A percentile compares a stretch with the other conserved stretches of the same genome.
Conservation (phyloP, 2,329 filamentous ascomycete species). For the Stemphylium beticola region DNA sequence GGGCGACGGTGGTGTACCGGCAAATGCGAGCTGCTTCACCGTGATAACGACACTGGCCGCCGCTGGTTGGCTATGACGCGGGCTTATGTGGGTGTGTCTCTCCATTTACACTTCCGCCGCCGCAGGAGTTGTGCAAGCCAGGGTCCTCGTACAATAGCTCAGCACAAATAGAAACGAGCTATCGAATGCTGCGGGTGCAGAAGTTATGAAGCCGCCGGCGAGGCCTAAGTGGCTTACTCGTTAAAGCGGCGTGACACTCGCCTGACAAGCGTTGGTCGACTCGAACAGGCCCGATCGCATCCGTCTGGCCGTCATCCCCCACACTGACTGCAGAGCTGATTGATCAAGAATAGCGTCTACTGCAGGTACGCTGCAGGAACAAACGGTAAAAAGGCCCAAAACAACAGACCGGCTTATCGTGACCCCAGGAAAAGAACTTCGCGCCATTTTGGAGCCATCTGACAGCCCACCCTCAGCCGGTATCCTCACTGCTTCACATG, state of each 20-base stretch:
- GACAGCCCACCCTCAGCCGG: too few species aligned
- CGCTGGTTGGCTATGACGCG: constrained; percentile 5
- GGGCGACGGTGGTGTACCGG: constrained; percentile 10
- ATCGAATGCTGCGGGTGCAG: constrained; percentile 39
- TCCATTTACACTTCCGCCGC: constrained; percentile 15
- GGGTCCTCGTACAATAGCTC: constrained; percentile 37
- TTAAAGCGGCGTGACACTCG: constrained; percentile 22
- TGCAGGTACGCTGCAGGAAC: constrained; percentile 48
- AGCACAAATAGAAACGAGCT: constrained; percentile 45
- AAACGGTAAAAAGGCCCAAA: constrained; percentile 24
- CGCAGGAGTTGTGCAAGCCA: constrained; percentile 36
- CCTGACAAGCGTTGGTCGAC: constrained; percentile 38
- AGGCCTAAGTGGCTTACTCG: constrained; percentile 24
- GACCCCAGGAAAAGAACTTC: constrained; percentile 22
- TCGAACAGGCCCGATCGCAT: constrained; percentile 34
- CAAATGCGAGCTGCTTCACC: constrained; percentile 9
- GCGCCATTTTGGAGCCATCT: background rate
- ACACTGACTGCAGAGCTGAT: constrained; percentile 38
- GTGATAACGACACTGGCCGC: constrained; percentile 27
- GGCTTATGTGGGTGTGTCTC: constrained; percentile 13
- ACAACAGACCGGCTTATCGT: constrained; percentile 25
- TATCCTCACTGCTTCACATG: constrained; percentile 13
- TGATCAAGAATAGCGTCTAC: constrained; percentile 41
- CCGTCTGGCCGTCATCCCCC: constrained; percentile 28
- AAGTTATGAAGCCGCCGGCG: constrained; percentile 32